Evolutionary conservation across 1,139 yeast species (phyloP).

Genomic region (Diutina neorugosa): DNA sequence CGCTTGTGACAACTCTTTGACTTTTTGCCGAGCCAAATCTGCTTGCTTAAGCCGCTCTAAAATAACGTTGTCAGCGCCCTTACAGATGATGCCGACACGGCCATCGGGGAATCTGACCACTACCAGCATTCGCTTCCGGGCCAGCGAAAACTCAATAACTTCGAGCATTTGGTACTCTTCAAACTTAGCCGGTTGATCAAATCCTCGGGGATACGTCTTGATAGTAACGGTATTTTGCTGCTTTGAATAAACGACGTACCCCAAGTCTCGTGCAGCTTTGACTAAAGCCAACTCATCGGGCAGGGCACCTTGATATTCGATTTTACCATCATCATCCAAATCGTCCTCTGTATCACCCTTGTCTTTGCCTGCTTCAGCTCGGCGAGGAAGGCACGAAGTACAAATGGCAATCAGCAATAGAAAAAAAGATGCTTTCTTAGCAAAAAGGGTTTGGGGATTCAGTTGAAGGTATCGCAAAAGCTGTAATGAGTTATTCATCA

Average conservation of each 20-base stretch:
- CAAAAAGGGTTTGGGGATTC: slow-evolving; percentile 58
- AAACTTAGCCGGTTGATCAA: slow-evolving; percentile 46
- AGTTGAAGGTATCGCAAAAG: slow-evolving; percentile 57
- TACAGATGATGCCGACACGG: slow-evolving; percentile 69
- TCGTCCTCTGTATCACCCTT: slow-evolving; percentile 6
- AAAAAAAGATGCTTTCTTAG: slow-evolving; percentile 69
- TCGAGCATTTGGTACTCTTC: slow-evolving; percentile 70
- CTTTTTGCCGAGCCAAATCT: slow-evolving; percentile 48
- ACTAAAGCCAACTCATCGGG: slow-evolving; percentile 94
- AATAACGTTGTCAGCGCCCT: slow-evolving; percentile 94
- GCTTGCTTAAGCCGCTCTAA: slow-evolving; percentile 55
- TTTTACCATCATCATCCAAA: slow-evolving; percentile 28
- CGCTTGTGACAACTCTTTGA: slow-evolving; percentile 47
- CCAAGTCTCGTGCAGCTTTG: slow-evolving; percentile 89
- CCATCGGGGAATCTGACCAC: slow-evolving; percentile 69
- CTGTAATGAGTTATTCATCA: slow-evolving; percentile 29
- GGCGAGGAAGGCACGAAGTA: slow-evolving; percentile 73
- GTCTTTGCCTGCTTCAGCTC: not conserved
- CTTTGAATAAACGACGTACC: slow-evolving; percentile 67
- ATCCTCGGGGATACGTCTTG: slow-evolving; percentile 76
- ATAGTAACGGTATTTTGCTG: slow-evolving; percentile 47
- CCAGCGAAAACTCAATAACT: slow-evolving; percentile 73
- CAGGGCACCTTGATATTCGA: slow-evolving; percentile 83
- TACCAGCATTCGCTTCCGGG: slow-evolving; percentile 92
- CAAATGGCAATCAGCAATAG: slow-evolving; percentile 75